phyloP scores from a whole-genome alignment of 2,329 filamentous ascomycete species.

The Colletotrichum sp. region DNA sequence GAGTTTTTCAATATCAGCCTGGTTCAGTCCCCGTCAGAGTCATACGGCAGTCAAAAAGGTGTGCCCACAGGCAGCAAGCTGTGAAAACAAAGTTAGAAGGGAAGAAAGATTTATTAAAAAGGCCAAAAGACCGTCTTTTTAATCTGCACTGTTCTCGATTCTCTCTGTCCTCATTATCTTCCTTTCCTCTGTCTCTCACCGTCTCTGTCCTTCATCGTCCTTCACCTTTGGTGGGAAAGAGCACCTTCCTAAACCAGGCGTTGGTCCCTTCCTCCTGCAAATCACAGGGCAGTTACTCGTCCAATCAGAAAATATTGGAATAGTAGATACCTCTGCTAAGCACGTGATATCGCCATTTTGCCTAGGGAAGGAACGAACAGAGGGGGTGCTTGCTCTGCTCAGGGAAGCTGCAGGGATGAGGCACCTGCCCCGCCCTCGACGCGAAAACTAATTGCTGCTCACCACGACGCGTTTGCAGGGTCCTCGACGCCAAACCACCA shows the following conservation, averaged over 20 bases:
- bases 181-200: background rate
- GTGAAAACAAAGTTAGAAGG: too few species aligned
- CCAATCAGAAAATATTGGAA: background rate
- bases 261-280: background rate
- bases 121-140: background rate
- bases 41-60: too few species aligned
- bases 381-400: background rate
- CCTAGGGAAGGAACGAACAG: background rate
- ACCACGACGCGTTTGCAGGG: background rate
- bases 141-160: background rate
- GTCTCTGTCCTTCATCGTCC: background rate
- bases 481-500: background rate
- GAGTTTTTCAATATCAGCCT: too few species aligned
- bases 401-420: background rate
- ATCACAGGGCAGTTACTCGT: background rate
- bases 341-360: background rate
- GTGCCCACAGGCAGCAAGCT: too few species aligned
- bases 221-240: background rate
- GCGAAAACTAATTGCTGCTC: constrained; percentile 10
- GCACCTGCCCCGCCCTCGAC: background rate
- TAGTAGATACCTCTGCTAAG: background rate
- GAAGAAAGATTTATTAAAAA: background rate
- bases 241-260: background rate
- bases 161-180: background rate
- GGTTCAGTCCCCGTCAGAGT: too few species aligned